Evolutionary conservation across 352 stramenopile species (phyloP).

Genomic region (Pythium chondricola): DNA sequence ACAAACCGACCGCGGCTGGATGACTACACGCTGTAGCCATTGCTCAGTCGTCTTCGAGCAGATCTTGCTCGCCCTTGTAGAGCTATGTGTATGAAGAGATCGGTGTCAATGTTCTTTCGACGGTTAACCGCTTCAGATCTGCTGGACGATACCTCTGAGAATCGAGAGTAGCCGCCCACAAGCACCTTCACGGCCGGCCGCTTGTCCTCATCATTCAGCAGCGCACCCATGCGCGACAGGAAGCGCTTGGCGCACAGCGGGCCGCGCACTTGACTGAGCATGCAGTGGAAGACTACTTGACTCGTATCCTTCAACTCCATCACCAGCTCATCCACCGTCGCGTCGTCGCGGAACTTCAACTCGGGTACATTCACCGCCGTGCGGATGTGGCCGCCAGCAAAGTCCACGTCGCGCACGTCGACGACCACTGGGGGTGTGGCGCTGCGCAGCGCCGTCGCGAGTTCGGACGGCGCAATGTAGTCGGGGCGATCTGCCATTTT

Average conservation of each 20-base stretch:
- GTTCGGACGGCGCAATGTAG: slow-evolving; percentile 41
- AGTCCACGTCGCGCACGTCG: slow-evolving; percentile 75
- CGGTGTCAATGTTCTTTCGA: neutral
- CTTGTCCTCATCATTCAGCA: slow-evolving; percentile 35
- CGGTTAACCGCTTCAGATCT: no score
- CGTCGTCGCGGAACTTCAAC: slow-evolving; percentile 75
- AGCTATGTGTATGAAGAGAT: slow-evolving; percentile 7
- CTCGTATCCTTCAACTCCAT: slow-evolving; percentile 52
- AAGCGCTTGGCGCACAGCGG: slow-evolving; percentile 78
- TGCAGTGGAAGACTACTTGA: slow-evolving; percentile 82
- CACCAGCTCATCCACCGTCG: slow-evolving; percentile 74
- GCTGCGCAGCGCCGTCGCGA: slow-evolving; percentile 49
- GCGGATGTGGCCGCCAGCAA: slow-evolving; percentile 67
- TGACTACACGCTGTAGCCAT: slow-evolving; percentile 42
- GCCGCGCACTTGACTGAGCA: slow-evolving; percentile 81
- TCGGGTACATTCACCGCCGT: slow-evolving; percentile 71
- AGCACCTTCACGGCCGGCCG: slow-evolving; percentile 65
- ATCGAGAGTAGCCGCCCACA: slow-evolving; percentile 62
- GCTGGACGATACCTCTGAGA: slow-evolving; percentile 36
- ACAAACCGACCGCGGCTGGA: slow-evolving; percentile 34
- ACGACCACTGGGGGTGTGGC: slow-evolving; percentile 39
- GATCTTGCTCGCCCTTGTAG: slow-evolving; percentile 16
- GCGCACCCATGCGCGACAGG: slow-evolving; percentile 44
- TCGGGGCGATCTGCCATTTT: slow-evolving; percentile 17
- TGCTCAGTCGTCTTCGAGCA: slow-evolving; percentile 14